Percentiles rank a stretch among this genome's conserved stretches.
Conservation (phyloP, 2,329 filamentous ascomycete genomes). For the Harringtonia lauricola region DNA sequence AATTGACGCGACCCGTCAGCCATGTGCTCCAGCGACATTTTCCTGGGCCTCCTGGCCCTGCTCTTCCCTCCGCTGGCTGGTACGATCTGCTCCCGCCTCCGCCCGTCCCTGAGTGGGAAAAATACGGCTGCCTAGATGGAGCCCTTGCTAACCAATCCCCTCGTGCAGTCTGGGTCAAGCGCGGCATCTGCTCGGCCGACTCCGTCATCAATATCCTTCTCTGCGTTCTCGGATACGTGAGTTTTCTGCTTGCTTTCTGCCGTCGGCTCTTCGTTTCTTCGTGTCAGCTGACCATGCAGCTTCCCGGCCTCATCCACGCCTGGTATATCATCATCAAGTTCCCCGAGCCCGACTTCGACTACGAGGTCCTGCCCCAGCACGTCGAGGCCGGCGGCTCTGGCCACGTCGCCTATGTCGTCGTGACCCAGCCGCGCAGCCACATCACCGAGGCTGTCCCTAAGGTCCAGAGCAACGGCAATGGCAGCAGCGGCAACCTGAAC, state of each 20-base stretch:
- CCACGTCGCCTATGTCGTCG: constrained; percentile 69
- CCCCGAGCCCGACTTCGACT: constrained; percentile 64
- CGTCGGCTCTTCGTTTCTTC: neutral
- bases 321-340: constrained; percentile 97
- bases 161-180: constrained; percentile 95
- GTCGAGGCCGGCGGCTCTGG: constrained; percentile 29
- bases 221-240: constrained; percentile 59
- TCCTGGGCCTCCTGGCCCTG: constrained; percentile 52
- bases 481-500: constrained; percentile 35
- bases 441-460: constrained; percentile 15
- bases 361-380: constrained; percentile 52
- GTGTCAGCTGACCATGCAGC: constrained; percentile 21
- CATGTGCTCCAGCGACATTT: constrained; percentile 52
- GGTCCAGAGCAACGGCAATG: constrained; percentile 28
- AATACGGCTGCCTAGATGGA: neutral
- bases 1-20: constrained; percentile 4
- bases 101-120: too few relatives aligned
- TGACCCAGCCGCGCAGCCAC: constrained; percentile 27
- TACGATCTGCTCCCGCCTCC: too few relatives aligned
- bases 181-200: constrained; percentile 84
- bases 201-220: constrained; percentile 92
- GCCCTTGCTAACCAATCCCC: too few relatives aligned
- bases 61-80: constrained; percentile 55
- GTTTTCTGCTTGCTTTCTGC: constrained; percentile 12
- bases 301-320: constrained; percentile 84